These are phyloP conservation scores for Hypoxylon fragiforme DNA, from an alignment of 495 filamentous ascomycete genomes.

Conservation along the genomic window DNA sequence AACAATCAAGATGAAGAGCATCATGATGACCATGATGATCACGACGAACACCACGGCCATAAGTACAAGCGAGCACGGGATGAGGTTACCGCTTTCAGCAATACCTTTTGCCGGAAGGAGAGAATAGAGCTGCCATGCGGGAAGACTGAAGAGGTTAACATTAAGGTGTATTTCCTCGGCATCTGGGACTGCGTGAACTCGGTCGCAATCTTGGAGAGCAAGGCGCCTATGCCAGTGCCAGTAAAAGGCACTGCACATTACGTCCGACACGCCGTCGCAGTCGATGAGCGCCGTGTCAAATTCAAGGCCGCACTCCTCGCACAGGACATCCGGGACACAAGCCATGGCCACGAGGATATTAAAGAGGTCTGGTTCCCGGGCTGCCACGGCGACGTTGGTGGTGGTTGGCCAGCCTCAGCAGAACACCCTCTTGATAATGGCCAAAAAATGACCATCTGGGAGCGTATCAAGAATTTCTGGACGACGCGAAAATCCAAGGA, in stretches of 20 bases:
- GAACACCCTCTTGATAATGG: constrained; percentile 11
- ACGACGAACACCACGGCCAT: constrained; percentile 26
- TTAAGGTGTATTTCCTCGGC: constrained; percentile 46
- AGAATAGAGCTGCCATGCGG: constrained; percentile 24
- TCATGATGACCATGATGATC: constrained; percentile 35
- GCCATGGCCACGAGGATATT: constrained; percentile 30
- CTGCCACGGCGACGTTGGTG: constrained; percentile 50
- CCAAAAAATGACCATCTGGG: constrained; percentile 26
- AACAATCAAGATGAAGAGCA: constrained; percentile 35
- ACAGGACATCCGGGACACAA: constrained; percentile 29
- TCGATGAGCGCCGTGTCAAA: constrained; percentile 53
- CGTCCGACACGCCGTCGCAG: constrained; percentile 49
- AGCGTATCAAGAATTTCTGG: constrained; percentile 32
- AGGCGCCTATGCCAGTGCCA: constrained; percentile 50
- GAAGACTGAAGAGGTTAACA: constrained; percentile 28
- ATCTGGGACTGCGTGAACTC: constrained; percentile 53
- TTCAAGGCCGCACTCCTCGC: constrained; percentile 42
- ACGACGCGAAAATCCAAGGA: constrained; percentile 27
- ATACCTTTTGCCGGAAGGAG: constrained; percentile 46
- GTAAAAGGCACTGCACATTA: constrained; percentile 37
- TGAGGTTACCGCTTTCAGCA: constrained; percentile 46
- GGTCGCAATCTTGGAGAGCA: constrained; percentile 37
- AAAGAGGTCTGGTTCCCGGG: constrained; percentile 42
- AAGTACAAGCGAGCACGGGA: constrained; percentile 29
- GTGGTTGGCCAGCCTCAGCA: constrained; percentile 33